A percentile compares a stretch with the other conserved stretches of the same genome.
Conservation (phyloP, 2,329 filamentous ascomycete genomes). For the Alternaria hordeiaustralica region DNA sequence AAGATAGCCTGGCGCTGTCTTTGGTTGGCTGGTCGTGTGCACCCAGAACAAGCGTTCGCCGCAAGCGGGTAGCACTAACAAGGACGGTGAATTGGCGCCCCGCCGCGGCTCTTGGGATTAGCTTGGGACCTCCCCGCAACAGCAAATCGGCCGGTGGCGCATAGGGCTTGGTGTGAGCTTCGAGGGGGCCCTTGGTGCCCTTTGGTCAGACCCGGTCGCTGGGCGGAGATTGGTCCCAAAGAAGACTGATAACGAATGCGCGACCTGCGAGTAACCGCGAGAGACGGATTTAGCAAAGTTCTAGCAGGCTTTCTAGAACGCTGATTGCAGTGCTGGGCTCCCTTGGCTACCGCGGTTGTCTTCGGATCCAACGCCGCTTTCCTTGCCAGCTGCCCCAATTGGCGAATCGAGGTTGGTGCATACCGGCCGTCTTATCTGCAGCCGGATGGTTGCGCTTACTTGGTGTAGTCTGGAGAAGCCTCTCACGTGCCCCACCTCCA, state of each 20-base stretch:
- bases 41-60: conserved; percentile 27
- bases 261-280: neutral
- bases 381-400: conserved; percentile 34
- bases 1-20: conserved; percentile 22
- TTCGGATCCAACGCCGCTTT: conserved; percentile 17
- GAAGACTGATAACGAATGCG: conserved; percentile 21
- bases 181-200: neutral
- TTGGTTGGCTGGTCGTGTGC: conserved; percentile 25
- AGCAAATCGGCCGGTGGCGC: conserved; percentile 64
- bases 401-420: conserved; percentile 9
- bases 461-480: conserved; percentile 17
- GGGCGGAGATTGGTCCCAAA: conserved; percentile 24
- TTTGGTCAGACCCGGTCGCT: conserved; percentile 17
- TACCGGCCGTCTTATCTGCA: conserved; percentile 19
- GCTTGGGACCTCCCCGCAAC: conserved; percentile 29
- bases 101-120: conserved; percentile 18
- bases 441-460: conserved; percentile 10
- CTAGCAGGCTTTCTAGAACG: conserved; percentile 34
- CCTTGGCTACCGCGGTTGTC: conserved; percentile 20
- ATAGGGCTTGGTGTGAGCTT: conserved; percentile 30
- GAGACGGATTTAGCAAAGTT: conserved; percentile 6
- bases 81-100: conserved; percentile 18
- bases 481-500: conserved; percentile 26
- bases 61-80: conserved; percentile 17
- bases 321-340: neutral